Percentiles rank a stretch among this genome's conserved stretches.
Evolutionary conservation across 2,329 filamentous ascomycete genomes (phyloP).

Genomic region (Colletotrichum navitas): DNA sequence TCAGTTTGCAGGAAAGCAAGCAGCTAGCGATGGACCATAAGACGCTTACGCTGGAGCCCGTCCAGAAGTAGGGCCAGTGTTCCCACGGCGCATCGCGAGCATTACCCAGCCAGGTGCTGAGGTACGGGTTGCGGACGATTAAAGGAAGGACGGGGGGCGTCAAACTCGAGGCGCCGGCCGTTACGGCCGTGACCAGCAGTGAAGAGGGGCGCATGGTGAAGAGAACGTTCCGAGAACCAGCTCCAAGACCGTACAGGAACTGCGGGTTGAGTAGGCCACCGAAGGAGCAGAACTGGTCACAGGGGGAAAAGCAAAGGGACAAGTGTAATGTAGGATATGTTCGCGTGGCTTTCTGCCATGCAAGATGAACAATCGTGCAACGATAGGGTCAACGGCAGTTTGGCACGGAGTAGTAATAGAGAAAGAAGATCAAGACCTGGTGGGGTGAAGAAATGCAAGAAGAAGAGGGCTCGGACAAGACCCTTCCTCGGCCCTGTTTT

Average conservation of each 20-base stretch:
- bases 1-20: conserved; percentile 39
- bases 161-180: conserved; percentile 62
- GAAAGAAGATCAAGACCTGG: not conserved
- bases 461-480: not conserved
- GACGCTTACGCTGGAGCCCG: conserved; percentile 69
- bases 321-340: not conserved
- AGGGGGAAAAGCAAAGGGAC: not conserved
- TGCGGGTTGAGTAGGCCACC: not conserved
- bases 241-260: conserved; percentile 9
- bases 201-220: conserved; percentile 47
- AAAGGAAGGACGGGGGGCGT: conserved; percentile 69
- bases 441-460: not conserved
- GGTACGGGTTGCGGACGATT: conserved; percentile 70
- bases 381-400: not conserved
- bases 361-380: not conserved
- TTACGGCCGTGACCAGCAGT: conserved; percentile 51
- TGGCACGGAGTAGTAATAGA: not conserved
- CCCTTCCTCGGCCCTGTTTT: conserved; percentile 16
- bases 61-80: conserved; percentile 90
- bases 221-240: conserved; percentile 14
- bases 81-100: conserved; percentile 83
- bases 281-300: conserved; percentile 1
- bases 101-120: conserved; percentile 72
- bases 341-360: not conserved
- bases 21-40: not conserved